A percentile compares a stretch with the other conserved stretches of the same genome.
Evolutionary conservation across 192 early-diverging fungal species (phyloP).

Genomic region (Backusella westeae): DNA sequence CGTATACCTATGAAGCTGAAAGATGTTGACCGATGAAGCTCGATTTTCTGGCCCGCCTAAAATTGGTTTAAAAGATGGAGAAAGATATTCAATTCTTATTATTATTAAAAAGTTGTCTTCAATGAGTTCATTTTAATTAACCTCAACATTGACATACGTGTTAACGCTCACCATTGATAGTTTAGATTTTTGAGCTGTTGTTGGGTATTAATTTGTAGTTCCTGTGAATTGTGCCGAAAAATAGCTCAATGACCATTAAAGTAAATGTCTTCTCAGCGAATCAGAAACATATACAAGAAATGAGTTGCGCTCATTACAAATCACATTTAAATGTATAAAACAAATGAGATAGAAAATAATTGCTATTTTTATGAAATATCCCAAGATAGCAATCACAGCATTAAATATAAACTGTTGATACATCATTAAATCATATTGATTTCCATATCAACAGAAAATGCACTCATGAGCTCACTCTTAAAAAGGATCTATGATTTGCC

Average conservation of each 20-base stretch:
- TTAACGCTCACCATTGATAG: not conserved
- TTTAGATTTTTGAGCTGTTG: not conserved
- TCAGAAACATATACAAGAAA: not conserved
- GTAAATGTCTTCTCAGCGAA: not conserved
- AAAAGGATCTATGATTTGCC: not conserved
- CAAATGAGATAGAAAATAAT: no score
- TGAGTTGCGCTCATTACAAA: not conserved
- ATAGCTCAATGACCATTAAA: no score
- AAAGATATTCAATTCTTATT: not conserved
- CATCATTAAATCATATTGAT: not conserved
- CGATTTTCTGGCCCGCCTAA: not conserved
- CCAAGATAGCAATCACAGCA: not conserved
- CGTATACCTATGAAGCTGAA: no score
- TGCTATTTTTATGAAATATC: no score
- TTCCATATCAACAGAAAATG: not conserved
- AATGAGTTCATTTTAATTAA: not conserved
- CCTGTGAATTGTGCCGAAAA: not conserved
- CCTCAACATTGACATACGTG: not conserved
- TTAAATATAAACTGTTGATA: not conserved
- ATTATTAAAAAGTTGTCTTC: not conserved
- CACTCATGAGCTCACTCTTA: not conserved
- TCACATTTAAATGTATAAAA: not conserved
- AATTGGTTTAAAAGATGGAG: not conserved
- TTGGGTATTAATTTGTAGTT: not conserved
- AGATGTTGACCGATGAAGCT: not conserved